These are phyloP conservation scores for Rhypophila decipiens DNA, from an alignment of 495 filamentous ascomycete species.

Conservation along the genomic window DNA sequence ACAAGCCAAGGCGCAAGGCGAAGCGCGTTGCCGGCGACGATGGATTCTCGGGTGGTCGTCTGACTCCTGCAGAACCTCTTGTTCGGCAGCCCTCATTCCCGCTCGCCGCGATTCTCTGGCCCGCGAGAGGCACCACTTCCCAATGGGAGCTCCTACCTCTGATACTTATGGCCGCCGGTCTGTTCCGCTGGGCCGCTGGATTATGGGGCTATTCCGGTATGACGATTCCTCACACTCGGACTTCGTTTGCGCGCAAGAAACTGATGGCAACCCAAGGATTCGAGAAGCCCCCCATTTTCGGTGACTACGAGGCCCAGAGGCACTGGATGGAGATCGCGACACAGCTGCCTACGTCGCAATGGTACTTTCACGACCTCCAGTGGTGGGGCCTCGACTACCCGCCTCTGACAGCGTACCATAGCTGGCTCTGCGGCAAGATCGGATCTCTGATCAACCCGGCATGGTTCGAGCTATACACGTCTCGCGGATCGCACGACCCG, in stretches of 20 bases:
- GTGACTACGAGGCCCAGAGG: constrained; percentile 94
- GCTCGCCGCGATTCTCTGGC: constrained; percentile 86
- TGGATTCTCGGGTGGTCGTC: constrained; percentile 9
- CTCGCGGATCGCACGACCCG: constrained; percentile 72
- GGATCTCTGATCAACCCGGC: constrained; percentile 68
- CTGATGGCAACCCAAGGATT: constrained; percentile 47
- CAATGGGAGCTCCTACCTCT: constrained; percentile 91
- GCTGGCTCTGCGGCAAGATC: constrained; percentile 85
- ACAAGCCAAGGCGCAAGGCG: constrained; percentile 45
- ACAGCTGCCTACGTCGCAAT: constrained; percentile 81
- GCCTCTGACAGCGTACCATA: constrained; percentile 95
- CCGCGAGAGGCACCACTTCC: constrained; percentile 71
- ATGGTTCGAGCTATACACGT: constrained; percentile 86
- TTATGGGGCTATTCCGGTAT: constrained; percentile 92
- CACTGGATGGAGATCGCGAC: constrained; percentile 98
- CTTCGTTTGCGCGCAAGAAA: neutral
- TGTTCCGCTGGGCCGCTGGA: constrained; percentile 88
- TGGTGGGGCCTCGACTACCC: constrained; percentile 99
- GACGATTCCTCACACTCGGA: constrained; percentile 6
- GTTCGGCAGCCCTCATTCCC: constrained; percentile 60
- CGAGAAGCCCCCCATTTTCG: constrained; percentile 80
- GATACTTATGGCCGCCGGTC: constrained; percentile 80
- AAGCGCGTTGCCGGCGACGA: constrained; percentile 31
- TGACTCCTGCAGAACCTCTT: constrained; percentile 22
- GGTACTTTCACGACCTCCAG: constrained; percentile 94